phyloP scores from a whole-genome alignment of 2,329 filamentous ascomycete species.

The Neofusicoccum umdonicola region DNA sequence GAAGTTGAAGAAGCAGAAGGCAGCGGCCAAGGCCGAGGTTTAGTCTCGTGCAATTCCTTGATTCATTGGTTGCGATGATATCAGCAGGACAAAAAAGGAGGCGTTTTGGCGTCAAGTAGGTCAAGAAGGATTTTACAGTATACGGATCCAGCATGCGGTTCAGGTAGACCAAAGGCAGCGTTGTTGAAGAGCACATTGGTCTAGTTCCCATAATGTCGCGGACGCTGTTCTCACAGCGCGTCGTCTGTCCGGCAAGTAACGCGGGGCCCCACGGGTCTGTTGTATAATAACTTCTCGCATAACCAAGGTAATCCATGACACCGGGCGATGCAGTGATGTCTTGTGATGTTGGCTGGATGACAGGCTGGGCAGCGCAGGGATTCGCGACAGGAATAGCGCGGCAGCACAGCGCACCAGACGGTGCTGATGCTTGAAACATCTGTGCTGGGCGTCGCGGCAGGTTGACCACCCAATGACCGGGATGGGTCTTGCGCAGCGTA shows the following conservation, averaged over 20 bases:
- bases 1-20: constrained; percentile 51
- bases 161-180: background rate
- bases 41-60: background rate
- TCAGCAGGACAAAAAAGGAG: constrained; percentile 13
- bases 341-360: background rate
- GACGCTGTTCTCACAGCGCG: too few relatives aligned
- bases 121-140: background rate
- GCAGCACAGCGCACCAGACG: background rate
- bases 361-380: background rate
- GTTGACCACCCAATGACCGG: background rate
- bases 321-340: background rate
- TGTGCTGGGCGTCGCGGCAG: background rate
- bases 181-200: background rate
- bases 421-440: background rate
- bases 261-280: too few relatives aligned
- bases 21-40: constrained; percentile 33
- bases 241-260: too few relatives aligned
- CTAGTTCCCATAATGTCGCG: too few relatives aligned
- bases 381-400: background rate
- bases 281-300: too few relatives aligned
- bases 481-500: background rate
- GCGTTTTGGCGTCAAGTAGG: constrained; percentile 17
- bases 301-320: too few relatives aligned
- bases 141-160: background rate
- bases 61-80: background rate